Evolutionary conservation across 1,284 basidiomycete species (phyloP), one percentile per base, ranked within the genome.

Genomic region (Fomitopsis schrenkii): DNA sequence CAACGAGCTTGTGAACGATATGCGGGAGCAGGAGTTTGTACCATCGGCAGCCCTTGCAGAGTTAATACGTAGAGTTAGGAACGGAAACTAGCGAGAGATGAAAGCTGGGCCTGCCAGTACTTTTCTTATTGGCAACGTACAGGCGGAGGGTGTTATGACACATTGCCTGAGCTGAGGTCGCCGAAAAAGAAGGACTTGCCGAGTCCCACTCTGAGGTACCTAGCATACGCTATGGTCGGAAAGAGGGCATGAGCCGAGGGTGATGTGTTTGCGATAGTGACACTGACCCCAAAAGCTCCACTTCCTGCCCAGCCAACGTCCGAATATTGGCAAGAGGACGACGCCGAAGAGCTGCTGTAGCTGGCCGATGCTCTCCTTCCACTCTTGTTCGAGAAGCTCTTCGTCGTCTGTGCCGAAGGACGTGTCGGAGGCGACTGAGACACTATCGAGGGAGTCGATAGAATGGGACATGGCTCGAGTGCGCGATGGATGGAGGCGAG

Each of bases 291-390:
- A 93, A 71, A 94, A 85, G 67, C 91, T 93, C 83, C 90, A 93
- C 72, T 84, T 85, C 67, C 95, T 81, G 38, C 95, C 95, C 46
- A 94, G 74, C 86, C 89, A 96, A 73, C 93, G 95, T 53, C 95
- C 95, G 62, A 95, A 74, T 77, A 89, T 91, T 2, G 95, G 95
- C 60, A 97, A 79, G 56, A 96, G 77, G 46, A 96, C 87, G 62
- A 94, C 80, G 46, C 90, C 85, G 60, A 94, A 74, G 33, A 97
- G 83, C 68, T 93, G 83, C 70, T 93, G 87, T 53, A 97, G 82
- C 74, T 97, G 93, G 64, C 86, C 78, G 58, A 97, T 70, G 70
- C 89, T 92, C 75, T 97, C 95, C 70, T 94, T 90, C 95, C 95
- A 97, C 78, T 97, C 94, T 69, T 90, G 83, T 74, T 94, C 91